A percentile compares a stretch with the other conserved stretches of the same genome.
Conservation (phyloP, 352 stramenopile genomes). For the Pythium aristosporum region DNA sequence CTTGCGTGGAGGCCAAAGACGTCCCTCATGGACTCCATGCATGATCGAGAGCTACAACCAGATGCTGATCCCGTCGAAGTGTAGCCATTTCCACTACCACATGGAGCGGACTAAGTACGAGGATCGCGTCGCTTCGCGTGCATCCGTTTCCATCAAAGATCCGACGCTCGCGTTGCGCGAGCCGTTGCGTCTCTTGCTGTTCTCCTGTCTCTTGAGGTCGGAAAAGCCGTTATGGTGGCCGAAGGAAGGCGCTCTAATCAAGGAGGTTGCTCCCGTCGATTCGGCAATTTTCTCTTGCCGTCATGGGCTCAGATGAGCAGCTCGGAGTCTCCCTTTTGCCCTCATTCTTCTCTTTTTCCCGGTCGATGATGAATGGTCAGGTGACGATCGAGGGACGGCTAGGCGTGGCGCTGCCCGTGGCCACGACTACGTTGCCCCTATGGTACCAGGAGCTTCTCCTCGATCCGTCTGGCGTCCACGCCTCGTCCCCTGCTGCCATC, state of each 20-base stretch:
- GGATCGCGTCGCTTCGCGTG: not conserved
- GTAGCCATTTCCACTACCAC: constrained; percentile 14
- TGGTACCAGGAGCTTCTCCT: constrained; percentile 35
- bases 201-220: not conserved
- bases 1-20: too few relatives aligned
- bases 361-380: constrained; percentile 16
- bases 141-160: constrained; percentile 12
- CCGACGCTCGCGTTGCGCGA: too few relatives aligned
- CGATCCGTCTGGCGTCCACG: constrained; percentile 4
- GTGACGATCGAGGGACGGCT: constrained; percentile 29
- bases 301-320: not conserved
- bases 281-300: constrained; percentile 7
- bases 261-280: constrained; percentile 8
- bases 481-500: not conserved
- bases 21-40: too few relatives aligned
- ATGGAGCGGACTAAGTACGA: too few relatives aligned
- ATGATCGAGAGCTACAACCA: too few relatives aligned
- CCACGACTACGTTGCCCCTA: constrained; percentile 17
- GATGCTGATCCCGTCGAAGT: not conserved
- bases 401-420: constrained; percentile 30
- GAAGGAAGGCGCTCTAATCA: too few relatives aligned
- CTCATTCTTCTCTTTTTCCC: not conserved
- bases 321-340: not conserved
- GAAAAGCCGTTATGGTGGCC: constrained; percentile 3
- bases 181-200: too few relatives aligned